These are phyloP conservation scores for Aotearoamyces nothofagi DNA, from an alignment of 2,329 filamentous ascomycete species.

Conservation along the genomic window DNA sequence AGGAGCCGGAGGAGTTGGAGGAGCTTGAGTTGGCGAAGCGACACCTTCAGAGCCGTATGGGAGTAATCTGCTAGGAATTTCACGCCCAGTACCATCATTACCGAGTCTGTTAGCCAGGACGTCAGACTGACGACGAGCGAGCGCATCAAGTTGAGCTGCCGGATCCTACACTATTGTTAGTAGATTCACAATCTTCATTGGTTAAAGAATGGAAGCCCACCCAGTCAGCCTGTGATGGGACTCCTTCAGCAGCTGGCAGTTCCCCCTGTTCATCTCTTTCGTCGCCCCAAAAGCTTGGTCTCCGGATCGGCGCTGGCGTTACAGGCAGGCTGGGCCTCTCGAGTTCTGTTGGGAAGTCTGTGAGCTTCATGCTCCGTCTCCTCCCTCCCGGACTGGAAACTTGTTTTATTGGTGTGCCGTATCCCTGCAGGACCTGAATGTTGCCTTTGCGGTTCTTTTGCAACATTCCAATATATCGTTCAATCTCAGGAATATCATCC, in stretches of 20 bases:
- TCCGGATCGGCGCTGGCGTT: constrained; percentile 67
- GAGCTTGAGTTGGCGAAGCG: constrained; percentile 28
- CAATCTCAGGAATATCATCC: constrained; percentile 83
- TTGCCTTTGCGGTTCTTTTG: constrained; percentile 42
- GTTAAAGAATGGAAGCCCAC: constrained; percentile 36
- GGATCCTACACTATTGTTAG: constrained; percentile 48
- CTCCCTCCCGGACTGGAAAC: constrained; percentile 13
- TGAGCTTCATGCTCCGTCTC: constrained; percentile 49
- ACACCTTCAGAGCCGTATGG: constrained; percentile 37
- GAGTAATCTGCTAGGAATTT: constrained; percentile 32
- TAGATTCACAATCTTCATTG: constrained; percentile 17
- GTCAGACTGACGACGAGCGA: constrained; percentile 51
- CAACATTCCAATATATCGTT: constrained; percentile 68
- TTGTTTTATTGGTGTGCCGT: constrained; percentile 16
- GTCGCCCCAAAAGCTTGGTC: constrained; percentile 51
- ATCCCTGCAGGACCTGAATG: constrained; percentile 19
- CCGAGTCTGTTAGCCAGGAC: constrained; percentile 39
- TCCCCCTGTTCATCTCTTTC: constrained; percentile 32
- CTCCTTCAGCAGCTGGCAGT: constrained; percentile 65
- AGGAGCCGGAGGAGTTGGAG: constrained; percentile 18
- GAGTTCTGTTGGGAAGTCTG: constrained; percentile 70
- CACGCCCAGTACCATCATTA: constrained; percentile 15
- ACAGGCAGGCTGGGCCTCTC: constrained; percentile 83
- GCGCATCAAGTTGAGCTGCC: constrained; percentile 50
- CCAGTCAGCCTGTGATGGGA: constrained; percentile 82